Evolutionary conservation across 495 filamentous ascomycete species (phyloP), one percentile per base, ranked within the genome.

Genomic region (Filosporella fistucella): DNA sequence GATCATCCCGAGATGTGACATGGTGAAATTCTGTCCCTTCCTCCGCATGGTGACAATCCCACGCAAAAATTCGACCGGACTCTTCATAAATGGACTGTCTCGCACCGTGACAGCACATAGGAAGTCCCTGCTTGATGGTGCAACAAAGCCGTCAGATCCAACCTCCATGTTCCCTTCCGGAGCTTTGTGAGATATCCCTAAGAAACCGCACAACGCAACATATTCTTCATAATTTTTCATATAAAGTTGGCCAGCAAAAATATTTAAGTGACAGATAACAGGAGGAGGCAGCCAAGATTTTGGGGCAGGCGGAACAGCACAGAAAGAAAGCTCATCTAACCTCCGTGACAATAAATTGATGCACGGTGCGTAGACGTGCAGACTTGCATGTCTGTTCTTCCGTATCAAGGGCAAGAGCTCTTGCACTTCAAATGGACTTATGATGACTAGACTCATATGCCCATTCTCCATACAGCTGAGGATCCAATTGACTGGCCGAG

Each of bases 241-340:
- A 59, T 84, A 88, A 0, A 88, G 68, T 47, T 83, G 77, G 9
- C 84, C 84, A 0, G 84, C 69, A 54, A 87, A 88, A 5, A 88
- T 66, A 51, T 84, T 82, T 11, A 88, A 68, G 40, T 82, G 68
- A 2, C 65, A 57, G 1, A 64, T 34, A 17, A 74, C 48, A 0
- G 51, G 33, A 14, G 42, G 60, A 54, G 17, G 53, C 30, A 29
- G 42, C 41, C n/a, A 59, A 43, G 14, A 13, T 28, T 34, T 10
- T 14, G 37, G 55, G 11, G 36, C 26, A 5, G 48, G 2, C 7
- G 67, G 68, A 36, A 69, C 42, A 11, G 63, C 59, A 47, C 61
- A 77, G 16, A 74, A 59, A 2, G 52, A 52, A 1, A 83, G 59
- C 12, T 68, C 61, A 32, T 82, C 77, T n/a, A 84, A 59, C 8